Conservation (phyloP, 164 flowering plant genomes). For the Chimonanthus praecox region DNA sequence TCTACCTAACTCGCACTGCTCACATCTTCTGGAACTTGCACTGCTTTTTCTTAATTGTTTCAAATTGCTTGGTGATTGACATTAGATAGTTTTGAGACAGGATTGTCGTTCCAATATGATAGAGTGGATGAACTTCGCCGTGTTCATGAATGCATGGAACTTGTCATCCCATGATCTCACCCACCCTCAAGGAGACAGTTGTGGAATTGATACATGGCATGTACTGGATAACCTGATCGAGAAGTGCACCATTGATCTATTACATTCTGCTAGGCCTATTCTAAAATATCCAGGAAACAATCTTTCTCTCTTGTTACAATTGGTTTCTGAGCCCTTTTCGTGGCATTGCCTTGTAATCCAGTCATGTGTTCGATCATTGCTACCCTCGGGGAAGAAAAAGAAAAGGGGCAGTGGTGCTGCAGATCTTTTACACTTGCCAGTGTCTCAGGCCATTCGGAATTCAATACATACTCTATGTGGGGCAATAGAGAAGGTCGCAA, state of each 20-base stretch:
- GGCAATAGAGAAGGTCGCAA: slow-evolving; percentile 38
- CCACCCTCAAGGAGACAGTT: slow-evolving; percentile 19
- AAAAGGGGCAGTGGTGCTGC: slow-evolving; percentile 50
- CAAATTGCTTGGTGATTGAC: neutral
- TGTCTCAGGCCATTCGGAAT: slow-evolving; percentile 28
- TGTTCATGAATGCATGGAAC: slow-evolving; percentile 75
- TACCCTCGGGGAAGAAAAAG: slow-evolving; percentile 74
- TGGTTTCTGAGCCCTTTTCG: slow-evolving; percentile 74
- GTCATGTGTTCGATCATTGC: slow-evolving; percentile 54
- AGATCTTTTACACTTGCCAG: slow-evolving; percentile 32
- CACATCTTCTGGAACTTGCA: neutral
- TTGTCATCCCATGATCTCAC: slow-evolving; percentile 36
- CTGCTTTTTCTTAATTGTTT: neutral
- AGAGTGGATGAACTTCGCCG: slow-evolving; percentile 82
- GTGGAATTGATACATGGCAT: slow-evolving; percentile 31
- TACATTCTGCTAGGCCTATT: slow-evolving; percentile 30
- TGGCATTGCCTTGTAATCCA: slow-evolving; percentile 81
- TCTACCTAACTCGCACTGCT: neutral
- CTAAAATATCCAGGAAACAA: slow-evolving; percentile 32
- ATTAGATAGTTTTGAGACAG: slow-evolving; percentile 31
- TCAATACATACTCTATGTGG: slow-evolving; percentile 40
- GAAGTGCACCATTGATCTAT: slow-evolving; percentile 34
- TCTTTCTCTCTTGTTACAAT: slow-evolving; percentile 43
- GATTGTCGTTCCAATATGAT: slow-evolving; percentile 35
- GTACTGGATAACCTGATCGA: slow-evolving; percentile 45